phyloP scores from a whole-genome alignment of 1,284 basidiomycete species.

The Microbotryum violaceum region DNA sequence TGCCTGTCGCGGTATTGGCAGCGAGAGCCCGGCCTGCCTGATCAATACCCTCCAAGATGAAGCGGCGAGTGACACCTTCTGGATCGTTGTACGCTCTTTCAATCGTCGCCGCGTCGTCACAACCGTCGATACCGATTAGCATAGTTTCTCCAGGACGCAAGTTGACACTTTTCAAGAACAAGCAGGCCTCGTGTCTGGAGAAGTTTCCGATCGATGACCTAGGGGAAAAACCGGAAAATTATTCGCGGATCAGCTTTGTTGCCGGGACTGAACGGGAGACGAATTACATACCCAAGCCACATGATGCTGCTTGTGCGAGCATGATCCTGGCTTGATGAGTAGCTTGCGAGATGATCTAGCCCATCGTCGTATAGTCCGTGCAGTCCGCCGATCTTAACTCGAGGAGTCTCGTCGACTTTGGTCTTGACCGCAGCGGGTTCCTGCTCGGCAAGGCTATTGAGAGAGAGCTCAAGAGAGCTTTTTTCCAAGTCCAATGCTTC shows the following conservation, averaged over 20 bases:
- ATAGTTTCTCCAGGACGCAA: slow-evolving; percentile 58
- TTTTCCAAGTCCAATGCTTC: slow-evolving; percentile 48
- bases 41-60: slow-evolving; percentile 85
- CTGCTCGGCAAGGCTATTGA: slow-evolving; percentile 50
- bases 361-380: slow-evolving; percentile 31
- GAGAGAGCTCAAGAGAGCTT: slow-evolving; percentile 4
- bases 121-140: slow-evolving; percentile 74
- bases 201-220: slow-evolving; percentile 92
- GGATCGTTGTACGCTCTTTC: slow-evolving; percentile 78
- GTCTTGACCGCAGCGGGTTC: slow-evolving; percentile 49
- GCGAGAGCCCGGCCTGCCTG: slow-evolving; percentile 42
- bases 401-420: slow-evolving; percentile 48
- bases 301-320: slow-evolving; percentile 44
- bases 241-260: slow-evolving; percentile 11
- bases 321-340: slow-evolving; percentile 49
- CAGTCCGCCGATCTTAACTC: slow-evolving; percentile 25
- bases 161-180: slow-evolving; percentile 71
- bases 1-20: slow-evolving; percentile 35
- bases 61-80: slow-evolving; percentile 65
- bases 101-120: slow-evolving; percentile 59
- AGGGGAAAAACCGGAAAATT: slow-evolving; percentile 57
- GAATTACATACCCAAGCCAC: too few relatives aligned
- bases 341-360: not conserved
- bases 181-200: slow-evolving; percentile 58
- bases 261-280: slow-evolving; percentile 12